Percentiles rank a stretch among this genome's conserved stretches.
Conservation (phyloP, 768 basidiomycete genomes). For the Asterophora parasitica region DNA sequence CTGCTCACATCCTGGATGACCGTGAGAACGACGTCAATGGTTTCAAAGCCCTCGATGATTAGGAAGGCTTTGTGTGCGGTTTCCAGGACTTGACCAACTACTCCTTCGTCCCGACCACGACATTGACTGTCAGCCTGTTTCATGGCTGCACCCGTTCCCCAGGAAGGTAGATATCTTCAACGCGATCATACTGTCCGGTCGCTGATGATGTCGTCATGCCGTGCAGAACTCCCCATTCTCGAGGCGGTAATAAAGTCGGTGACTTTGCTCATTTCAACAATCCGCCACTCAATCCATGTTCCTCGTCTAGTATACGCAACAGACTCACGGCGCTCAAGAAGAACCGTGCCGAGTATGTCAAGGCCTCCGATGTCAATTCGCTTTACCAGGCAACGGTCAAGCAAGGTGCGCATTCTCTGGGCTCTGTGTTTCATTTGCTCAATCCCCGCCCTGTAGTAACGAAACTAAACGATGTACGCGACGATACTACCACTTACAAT, state of each 20-base stretch:
- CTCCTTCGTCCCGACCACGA: neutral
- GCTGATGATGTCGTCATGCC: conserved; percentile 20
- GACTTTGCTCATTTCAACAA: conserved; percentile 13
- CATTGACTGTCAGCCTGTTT: conserved; percentile 7
- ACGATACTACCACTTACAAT: conserved; percentile 66
- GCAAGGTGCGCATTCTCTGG: conserved; percentile 57
- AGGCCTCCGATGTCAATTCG: conserved; percentile 86
- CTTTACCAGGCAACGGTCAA: conserved; percentile 93
- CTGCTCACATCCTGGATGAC: conserved; percentile 16
- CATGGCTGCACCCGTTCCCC: conserved; percentile 72
- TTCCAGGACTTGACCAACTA: neutral
- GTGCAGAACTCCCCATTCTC: conserved; percentile 81
- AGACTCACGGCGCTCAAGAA: conserved; percentile 92
- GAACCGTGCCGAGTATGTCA: conserved; percentile 89
- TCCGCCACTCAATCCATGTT: conserved; percentile 12
- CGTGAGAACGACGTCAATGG: conserved; percentile 15
- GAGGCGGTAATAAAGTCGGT: conserved; percentile 88
- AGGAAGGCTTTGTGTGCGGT: neutral
- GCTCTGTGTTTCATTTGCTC: neutral
- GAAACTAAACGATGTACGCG: conserved; percentile 86
- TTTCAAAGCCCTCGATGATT: conserved; percentile 1
- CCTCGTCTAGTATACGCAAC: conserved; percentile 74
- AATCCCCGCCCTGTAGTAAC: conserved; percentile 51
- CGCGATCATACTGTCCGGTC: conserved; percentile 2
- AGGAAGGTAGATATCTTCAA: conserved; percentile 56